Evolutionary conservation across 495 filamentous ascomycete genomes (phyloP).

Genomic region (Extremus antarcticus): DNA sequence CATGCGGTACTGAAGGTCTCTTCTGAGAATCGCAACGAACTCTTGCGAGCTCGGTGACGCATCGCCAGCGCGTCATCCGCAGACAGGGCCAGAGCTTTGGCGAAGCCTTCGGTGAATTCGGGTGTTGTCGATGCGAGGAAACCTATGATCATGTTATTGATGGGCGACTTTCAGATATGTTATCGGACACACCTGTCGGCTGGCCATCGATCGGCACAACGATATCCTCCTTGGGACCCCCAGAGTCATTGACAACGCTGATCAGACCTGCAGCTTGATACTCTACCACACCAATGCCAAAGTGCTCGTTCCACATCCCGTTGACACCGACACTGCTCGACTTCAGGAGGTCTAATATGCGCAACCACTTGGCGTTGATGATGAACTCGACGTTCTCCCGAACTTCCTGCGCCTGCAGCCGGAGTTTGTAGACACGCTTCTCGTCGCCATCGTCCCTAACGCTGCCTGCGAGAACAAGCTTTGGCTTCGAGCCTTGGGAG

Average conservation of each 20-base stretch:
- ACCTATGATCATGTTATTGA: constrained; percentile 35
- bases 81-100: constrained; percentile 58
- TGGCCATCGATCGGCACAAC: constrained; percentile 67
- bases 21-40: constrained; percentile 76
- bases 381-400: constrained; percentile 76
- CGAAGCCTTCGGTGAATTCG: constrained; percentile 70
- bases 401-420: constrained; percentile 80
- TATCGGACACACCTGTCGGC: constrained; percentile 46
- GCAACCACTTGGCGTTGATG: constrained; percentile 76
- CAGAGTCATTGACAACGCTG: constrained; percentile 80
- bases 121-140: constrained; percentile 68
- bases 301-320: constrained; percentile 99
- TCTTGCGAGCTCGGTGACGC: constrained; percentile 60
- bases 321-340: constrained; percentile 76
- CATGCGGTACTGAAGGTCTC: constrained; percentile 70
- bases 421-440: constrained; percentile 81
- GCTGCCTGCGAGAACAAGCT: constrained; percentile 73
- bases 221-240: constrained; percentile 87
- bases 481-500: constrained; percentile 30
- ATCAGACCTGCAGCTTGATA: constrained; percentile 94
- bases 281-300: constrained; percentile 95
- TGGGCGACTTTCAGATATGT: neutral
- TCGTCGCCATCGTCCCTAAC: constrained; percentile 75
- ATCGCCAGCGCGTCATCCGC: constrained; percentile 57
- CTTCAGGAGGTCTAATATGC: constrained; percentile 67